Evolutionary conservation across 2,329 filamentous ascomycete genomes (phyloP).

Genomic region (Scopulariopsis brevicaulis): DNA sequence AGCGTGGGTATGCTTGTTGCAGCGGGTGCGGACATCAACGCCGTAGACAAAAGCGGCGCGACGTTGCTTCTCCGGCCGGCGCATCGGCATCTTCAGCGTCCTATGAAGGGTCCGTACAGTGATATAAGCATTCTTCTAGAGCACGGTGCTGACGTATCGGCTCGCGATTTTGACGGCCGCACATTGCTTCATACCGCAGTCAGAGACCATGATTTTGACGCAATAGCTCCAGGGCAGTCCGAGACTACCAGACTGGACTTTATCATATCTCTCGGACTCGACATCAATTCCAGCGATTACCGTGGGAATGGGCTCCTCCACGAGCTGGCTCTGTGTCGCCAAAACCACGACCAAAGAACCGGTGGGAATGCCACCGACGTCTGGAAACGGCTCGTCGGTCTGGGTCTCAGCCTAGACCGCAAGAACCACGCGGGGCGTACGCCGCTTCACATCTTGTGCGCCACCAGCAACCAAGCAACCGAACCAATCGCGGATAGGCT

Average conservation of each 20-base stretch:
- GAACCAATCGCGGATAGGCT: background rate
- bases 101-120: too few species aligned
- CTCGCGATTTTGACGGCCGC: slow-evolving; percentile 9
- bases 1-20: slow-evolving; percentile 6
- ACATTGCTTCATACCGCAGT: slow-evolving; percentile 10
- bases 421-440: slow-evolving; percentile 11
- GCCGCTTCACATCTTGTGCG: slow-evolving; percentile 12
- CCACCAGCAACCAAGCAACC: background rate
- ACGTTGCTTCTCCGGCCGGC: too few species aligned
- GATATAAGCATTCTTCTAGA: slow-evolving; percentile 7
- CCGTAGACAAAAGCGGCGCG: slow-evolving; percentile 7
- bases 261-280: slow-evolving; percentile 4
- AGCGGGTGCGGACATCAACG: slow-evolving; percentile 13
- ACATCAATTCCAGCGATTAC: slow-evolving; percentile 9
- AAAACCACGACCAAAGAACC: background rate
- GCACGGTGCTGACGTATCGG: slow-evolving; percentile 6
- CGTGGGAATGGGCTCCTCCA: slow-evolving; percentile 13
- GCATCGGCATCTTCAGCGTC: slow-evolving; percentile 10
- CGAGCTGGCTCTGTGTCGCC: slow-evolving; percentile 5
- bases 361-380: background rate
- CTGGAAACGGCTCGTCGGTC: slow-evolving; percentile 8
- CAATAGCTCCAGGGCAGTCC: background rate
- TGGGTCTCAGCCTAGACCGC: slow-evolving; percentile 8
- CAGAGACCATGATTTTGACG: too few species aligned
- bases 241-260: slow-evolving; percentile 1